A percentile compares a stretch with the other conserved stretches of the same genome.
Conservation (phyloP, 2,329 filamentous ascomycete genomes). For the Botrytis hyacinthi region DNA sequence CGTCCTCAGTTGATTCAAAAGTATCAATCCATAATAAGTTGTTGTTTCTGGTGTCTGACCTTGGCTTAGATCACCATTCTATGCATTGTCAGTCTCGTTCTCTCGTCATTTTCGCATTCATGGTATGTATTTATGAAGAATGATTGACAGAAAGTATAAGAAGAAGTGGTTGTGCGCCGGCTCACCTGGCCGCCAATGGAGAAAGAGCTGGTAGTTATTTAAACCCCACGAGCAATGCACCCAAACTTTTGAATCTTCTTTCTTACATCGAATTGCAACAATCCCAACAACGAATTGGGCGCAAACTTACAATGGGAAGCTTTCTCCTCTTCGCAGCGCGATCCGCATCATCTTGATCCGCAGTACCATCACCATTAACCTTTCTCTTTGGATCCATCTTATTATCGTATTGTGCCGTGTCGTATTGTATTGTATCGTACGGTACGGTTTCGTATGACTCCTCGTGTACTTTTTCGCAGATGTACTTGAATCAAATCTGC, state of each 20-base stretch:
- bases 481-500: constrained; percentile 4
- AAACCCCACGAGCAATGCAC: constrained; percentile 16
- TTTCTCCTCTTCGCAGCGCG: constrained; percentile 59
- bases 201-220: constrained; percentile 22
- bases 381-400: constrained; percentile 53
- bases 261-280: constrained; percentile 21
- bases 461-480: neutral
- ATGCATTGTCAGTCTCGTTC: constrained; percentile 36
- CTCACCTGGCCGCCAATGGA: constrained; percentile 31
- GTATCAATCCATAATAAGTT: constrained; percentile 66
- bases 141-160: neutral
- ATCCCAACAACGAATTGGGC: neutral
- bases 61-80: constrained; percentile 30
- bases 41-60: constrained; percentile 66
- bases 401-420: constrained; percentile 12
- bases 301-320: constrained; percentile 51
- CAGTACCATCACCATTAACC: constrained; percentile 42
- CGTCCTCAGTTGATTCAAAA: constrained; percentile 71
- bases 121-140: neutral
- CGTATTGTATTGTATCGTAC: neutral
- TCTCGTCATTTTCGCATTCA: constrained; percentile 18
- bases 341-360: constrained; percentile 50
- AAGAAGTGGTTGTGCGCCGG: constrained; percentile 24
- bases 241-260: constrained; percentile 17
- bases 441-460: neutral